phyloP scores from a whole-genome alignment of 164 flowering plant species.

The Chimonanthus salicifolius region DNA sequence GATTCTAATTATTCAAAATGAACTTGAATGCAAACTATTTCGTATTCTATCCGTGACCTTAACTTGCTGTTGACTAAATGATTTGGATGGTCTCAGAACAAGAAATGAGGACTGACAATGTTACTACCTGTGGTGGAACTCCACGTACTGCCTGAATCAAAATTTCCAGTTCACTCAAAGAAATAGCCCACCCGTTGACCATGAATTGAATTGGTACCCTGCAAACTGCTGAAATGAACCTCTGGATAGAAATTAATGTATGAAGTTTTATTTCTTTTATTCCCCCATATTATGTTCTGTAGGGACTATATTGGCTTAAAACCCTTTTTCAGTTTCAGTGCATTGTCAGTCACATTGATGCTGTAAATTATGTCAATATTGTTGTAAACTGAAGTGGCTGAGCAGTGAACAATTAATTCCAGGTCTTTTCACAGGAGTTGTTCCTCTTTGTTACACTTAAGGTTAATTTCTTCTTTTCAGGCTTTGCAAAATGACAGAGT shows the following conservation, averaged over 20 bases:
- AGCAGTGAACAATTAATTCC: not conserved
- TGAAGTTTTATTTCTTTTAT: not conserved
- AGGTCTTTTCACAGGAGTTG: not conserved
- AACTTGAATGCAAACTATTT: not conserved
- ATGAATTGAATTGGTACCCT: not conserved
- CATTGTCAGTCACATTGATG: not conserved
- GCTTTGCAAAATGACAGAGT: conserved; percentile 84
- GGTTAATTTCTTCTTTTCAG: conserved; percentile 28
- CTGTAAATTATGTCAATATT: not conserved
- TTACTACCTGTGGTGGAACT: not conserved
- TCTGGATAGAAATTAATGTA: not conserved
- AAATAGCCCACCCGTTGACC: not conserved
- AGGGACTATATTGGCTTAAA: not conserved
- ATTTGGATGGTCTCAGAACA: not conserved
- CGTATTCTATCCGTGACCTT: not conserved
- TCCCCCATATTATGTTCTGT: not conserved
- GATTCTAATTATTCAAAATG: not conserved
- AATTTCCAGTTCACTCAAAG: not conserved
- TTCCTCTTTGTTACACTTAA: not conserved
- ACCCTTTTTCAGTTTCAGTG: not conserved
- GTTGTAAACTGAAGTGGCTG: not conserved
- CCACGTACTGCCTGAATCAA: not conserved
- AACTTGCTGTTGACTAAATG: not conserved
- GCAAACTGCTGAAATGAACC: not conserved
- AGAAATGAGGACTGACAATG: not conserved